Conservation (phyloP, 106 monocot genomes). For the Narthecium ossifragum region DNA sequence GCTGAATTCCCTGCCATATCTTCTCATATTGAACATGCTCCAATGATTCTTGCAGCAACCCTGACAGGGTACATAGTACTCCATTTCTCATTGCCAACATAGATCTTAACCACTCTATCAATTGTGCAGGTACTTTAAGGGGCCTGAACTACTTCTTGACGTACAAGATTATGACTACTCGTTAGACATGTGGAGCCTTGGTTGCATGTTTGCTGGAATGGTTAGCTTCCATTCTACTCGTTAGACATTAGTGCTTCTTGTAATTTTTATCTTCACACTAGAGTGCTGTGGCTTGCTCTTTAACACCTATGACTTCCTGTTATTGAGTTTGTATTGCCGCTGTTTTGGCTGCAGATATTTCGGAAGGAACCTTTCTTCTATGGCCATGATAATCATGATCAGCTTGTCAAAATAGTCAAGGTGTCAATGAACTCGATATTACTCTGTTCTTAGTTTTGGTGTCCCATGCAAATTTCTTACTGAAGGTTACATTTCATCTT, state of each 20-base stretch:
- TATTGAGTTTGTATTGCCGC: neutral
- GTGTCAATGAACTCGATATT: slow-evolving; percentile 16
- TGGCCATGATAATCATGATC: slow-evolving; percentile 89
- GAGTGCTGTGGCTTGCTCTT: neutral
- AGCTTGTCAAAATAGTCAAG: slow-evolving; percentile 89
- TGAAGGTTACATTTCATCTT: neutral
- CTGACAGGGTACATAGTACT: too few species aligned
- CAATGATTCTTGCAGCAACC: too few species aligned
- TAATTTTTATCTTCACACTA: too few species aligned
- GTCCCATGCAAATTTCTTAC: neutral
- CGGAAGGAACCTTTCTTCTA: slow-evolving; percentile 92
- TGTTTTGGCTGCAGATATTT: slow-evolving; percentile 54
- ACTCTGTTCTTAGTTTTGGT: neutral
- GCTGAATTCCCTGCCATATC: neutral
- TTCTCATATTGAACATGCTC: neutral
- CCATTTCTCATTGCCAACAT: too few species aligned
- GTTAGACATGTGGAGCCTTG: slow-evolving; percentile 97
- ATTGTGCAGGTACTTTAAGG: slow-evolving; percentile 96
- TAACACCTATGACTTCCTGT: too few species aligned
- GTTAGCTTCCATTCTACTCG: too few species aligned
- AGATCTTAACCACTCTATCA: too few species aligned
- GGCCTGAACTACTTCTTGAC: slow-evolving; percentile 90
- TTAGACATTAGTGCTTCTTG: too few species aligned
- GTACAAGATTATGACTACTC: slow-evolving; percentile 97
- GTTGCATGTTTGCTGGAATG: slow-evolving; percentile 99